Conservation (phyloP, 148 eudicot genomes). For the Arctostaphylos glauca region DNA sequence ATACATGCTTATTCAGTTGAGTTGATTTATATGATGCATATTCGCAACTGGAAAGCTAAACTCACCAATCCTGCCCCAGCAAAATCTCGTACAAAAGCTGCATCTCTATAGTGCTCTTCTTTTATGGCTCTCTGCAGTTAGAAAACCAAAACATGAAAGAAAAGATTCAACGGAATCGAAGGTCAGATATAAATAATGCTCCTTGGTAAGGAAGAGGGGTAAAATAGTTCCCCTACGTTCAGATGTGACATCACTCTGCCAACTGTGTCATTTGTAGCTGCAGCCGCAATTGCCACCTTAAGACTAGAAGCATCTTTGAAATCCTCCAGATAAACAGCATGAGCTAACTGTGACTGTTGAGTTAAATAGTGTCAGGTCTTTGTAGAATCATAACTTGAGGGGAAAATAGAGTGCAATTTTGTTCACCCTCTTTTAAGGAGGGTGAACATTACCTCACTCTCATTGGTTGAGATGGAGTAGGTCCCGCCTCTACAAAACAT, state of each 20-base stretch:
- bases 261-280: conserved; percentile 77
- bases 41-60: conserved; percentile 6
- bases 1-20: background rate
- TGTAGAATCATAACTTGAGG: background rate
- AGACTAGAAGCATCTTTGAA: conserved; percentile 89
- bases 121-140: conserved; percentile 68
- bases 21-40: conserved; percentile 8
- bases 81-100: conserved; percentile 76
- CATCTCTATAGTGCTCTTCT: conserved; percentile 87
- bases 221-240: conserved; percentile 40
- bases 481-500: too few relatives aligned
- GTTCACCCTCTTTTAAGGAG: too few relatives aligned
- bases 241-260: conserved; percentile 82
- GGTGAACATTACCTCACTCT: too few relatives aligned
- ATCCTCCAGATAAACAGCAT: conserved; percentile 73
- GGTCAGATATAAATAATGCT: conserved; percentile 18
- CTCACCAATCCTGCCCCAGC: conserved; percentile 96
- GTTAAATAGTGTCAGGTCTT: conserved; percentile 10
- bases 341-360: conserved; percentile 64
- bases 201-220: background rate
- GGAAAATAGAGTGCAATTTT: too few relatives aligned
- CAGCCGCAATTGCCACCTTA: conserved; percentile 94
- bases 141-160: conserved; percentile 6
- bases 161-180: background rate
- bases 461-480: too few relatives aligned